Evolutionary conservation across 1,284 basidiomycete species (phyloP).

Genomic region (Microstroma glucosiphilum): DNA sequence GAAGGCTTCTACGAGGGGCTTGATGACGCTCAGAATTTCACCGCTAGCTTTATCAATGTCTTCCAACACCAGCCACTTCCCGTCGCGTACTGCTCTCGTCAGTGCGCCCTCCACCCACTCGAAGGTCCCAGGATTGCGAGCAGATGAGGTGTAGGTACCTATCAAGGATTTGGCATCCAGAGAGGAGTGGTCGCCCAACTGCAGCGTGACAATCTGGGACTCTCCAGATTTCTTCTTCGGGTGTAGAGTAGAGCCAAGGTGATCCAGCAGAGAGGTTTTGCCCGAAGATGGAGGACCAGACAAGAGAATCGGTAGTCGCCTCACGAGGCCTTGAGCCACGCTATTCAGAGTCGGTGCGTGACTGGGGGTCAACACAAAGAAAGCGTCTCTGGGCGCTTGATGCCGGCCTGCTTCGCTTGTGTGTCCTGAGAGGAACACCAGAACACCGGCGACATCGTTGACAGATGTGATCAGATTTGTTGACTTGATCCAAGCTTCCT

Average conservation of each 20-base stretch:
- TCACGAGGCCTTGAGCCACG: constrained; percentile 64
- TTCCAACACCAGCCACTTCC: constrained; percentile 88
- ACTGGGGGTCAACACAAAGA: constrained; percentile 51
- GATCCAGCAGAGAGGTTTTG: constrained; percentile 73
- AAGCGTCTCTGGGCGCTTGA: no score
- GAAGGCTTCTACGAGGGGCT: constrained; percentile 68
- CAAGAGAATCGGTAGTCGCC: constrained; percentile 71
- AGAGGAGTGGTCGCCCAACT: constrained; percentile 60
- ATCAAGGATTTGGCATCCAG: constrained; percentile 89
- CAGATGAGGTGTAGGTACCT: constrained; percentile 86
- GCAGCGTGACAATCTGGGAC: constrained; percentile 71
- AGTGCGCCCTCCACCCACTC: constrained; percentile 95
- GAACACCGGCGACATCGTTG: constrained; percentile 30
- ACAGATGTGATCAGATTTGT: constrained; percentile 1
- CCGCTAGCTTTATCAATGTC: constrained; percentile 66
- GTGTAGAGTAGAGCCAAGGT: constrained; percentile 62
- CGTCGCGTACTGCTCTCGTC: constrained; percentile 80
- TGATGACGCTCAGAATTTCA: constrained; percentile 41
- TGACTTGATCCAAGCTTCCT: neutral
- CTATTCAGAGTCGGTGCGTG: constrained; percentile 60
- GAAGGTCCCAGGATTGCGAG: constrained; percentile 77
- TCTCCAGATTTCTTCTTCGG: constrained; percentile 51
- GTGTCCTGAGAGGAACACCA: constrained; percentile 17
- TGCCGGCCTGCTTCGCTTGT: no score
- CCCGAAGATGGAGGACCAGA: constrained; percentile 84